These are phyloP conservation scores for Daldinia eschscholtzii DNA, from an alignment of 2,329 filamentous ascomycete species.

Conservation along the genomic window DNA sequence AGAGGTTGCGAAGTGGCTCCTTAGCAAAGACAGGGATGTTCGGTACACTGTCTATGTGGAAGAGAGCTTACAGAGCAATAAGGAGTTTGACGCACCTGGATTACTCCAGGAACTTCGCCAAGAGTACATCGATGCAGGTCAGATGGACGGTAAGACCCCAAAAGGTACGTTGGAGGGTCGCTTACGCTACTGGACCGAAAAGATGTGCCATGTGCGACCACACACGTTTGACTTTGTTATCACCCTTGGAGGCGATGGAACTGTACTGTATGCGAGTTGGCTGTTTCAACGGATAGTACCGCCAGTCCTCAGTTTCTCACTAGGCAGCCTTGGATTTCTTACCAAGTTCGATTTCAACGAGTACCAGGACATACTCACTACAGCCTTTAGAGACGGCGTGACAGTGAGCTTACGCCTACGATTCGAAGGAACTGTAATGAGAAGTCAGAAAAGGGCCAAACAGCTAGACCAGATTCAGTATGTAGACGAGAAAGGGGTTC, in stretches of 20 bases:
- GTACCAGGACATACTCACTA: constrained; percentile 75
- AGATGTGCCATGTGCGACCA: constrained; percentile 80
- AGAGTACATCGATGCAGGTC: constrained; percentile 56
- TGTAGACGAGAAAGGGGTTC: constrained; percentile 54
- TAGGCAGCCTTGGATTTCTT: constrained; percentile 93
- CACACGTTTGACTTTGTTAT: constrained; percentile 95
- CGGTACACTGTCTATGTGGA: constrained; percentile 87
- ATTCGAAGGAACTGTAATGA: constrained; percentile 95
- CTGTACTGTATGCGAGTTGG: constrained; percentile 95
- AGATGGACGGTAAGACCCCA: constrained; percentile 53
- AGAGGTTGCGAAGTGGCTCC: constrained; percentile 83
- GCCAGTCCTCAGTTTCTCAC: constrained; percentile 89
- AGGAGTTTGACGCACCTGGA: constrained; percentile 78
- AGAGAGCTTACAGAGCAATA: constrained; percentile 76
- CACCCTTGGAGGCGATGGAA: constrained; percentile 94
- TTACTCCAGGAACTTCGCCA: constrained; percentile 72
- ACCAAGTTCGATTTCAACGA: constrained; percentile 95
- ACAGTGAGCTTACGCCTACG: constrained; percentile 88
- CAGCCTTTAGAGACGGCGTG: constrained; percentile 84
- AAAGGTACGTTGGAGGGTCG: constrained; percentile 61
- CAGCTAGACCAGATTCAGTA: constrained; percentile 42
- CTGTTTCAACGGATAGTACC: constrained; percentile 96
- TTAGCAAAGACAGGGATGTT: constrained; percentile 75
- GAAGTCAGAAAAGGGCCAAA: constrained; percentile 69
- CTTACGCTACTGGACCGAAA: constrained; percentile 85